Base-by-base conservation (phyloP, 352 stramenopile genomes). In the Globisporangium radiosum region DNA sequence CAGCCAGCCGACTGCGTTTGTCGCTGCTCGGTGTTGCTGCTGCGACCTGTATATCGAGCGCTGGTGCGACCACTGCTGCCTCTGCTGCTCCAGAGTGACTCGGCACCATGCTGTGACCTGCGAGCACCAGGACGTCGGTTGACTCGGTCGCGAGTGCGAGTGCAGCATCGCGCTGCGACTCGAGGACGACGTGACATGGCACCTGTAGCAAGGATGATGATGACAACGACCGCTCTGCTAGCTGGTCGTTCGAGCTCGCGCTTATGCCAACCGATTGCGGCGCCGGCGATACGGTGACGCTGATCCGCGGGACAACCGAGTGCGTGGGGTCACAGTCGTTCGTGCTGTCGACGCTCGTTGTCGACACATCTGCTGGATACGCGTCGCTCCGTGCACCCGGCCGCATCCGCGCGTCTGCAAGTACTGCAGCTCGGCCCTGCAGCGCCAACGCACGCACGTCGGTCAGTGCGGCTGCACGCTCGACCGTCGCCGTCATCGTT, bases 241-340 rank as follows among this genome's bases (percentile, higher is more conserved):
- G 25, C 25, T 33, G 25, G 25, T 33, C 25, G 25, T 33, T 33
- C 25, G 25, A 33, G 25, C 25, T 33, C 25, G 25, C 25, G 25
- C 25, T 33, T 33, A 33, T 33, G 25, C 25, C 25, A 33, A 33
- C 3, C 25, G 25, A 33, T 33, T 33, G 25, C 25, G 2, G 25
- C 25, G 25, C 25, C 25, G 25, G 25, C 25, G 25, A 33, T 33
- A 61, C 56, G 1, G 38, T 50, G 47, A 61, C n/a, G 9, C 17
- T 36, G 49, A 61, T 50, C 13, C 47, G 56, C 19, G 56, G 56
- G n/a, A 61, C 43, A 6, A 40, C 39, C 10, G 38, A 25, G 13
- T 51, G 10, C 8, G 42, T 25, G n/a, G 54, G 13, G 8, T 48
- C 17, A 3, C 47, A 48, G 19, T 47, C 25, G 25, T 33, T 40